Conservation (phyloP, 306 rosid genomes). For the Cucumis hystrix region DNA sequence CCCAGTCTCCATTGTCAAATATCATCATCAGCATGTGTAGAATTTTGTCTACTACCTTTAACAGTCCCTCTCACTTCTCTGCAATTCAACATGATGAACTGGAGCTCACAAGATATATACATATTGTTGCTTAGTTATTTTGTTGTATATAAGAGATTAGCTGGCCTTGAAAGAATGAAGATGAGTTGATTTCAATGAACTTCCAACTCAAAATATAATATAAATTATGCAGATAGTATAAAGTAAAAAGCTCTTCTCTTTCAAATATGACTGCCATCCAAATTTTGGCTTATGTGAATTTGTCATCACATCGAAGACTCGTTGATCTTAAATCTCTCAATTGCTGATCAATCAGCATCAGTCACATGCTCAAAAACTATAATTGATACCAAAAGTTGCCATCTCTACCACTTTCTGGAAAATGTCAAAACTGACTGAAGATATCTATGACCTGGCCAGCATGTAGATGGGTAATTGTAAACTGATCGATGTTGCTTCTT, state of each 20-base stretch:
- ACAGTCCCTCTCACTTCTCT: background rate
- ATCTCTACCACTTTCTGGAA: background rate
- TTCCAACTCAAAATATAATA: background rate
- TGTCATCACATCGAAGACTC: background rate
- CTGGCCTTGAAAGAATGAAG: background rate
- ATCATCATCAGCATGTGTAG: constrained; percentile 19
- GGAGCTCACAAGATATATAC: constrained; percentile 12
- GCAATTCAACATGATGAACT: background rate
- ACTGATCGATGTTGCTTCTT: background rate
- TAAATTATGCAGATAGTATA: background rate
- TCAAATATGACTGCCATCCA: constrained; percentile 1
- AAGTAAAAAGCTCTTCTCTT: background rate
- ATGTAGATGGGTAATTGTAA: background rate
- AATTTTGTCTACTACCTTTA: constrained; percentile 3
- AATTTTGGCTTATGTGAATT: background rate
- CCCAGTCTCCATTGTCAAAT: background rate
- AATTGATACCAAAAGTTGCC: background rate
- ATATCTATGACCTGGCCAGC: background rate
- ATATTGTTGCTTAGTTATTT: constrained; percentile 5
- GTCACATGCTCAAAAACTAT: background rate
- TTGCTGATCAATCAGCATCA: background rate
- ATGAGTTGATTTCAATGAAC: background rate
- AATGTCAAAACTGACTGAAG: background rate
- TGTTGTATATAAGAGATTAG: background rate
- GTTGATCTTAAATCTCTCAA: background rate